phyloP scores from a whole-genome alignment of 176 grass and related monocot genomes.

The Eremochloa ophiuroides region DNA sequence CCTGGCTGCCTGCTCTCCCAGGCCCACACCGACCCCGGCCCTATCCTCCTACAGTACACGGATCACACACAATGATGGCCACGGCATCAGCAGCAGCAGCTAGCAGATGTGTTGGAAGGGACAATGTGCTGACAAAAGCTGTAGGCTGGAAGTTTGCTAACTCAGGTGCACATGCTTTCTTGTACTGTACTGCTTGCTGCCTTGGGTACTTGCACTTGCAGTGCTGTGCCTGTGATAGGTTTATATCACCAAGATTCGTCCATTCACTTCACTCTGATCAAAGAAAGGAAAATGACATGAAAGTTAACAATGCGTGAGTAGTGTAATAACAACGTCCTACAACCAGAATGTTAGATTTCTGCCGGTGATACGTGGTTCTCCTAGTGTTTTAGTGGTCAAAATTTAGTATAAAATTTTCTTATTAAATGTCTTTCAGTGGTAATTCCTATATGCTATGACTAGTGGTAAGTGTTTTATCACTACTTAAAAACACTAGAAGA shows the following conservation, averaged over 20 bases:
- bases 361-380: no score
- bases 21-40: background rate
- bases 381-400: no score
- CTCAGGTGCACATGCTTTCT: slow-evolving; percentile 27
- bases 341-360: no score
- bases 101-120: slow-evolving; percentile 19
- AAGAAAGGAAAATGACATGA: no score
- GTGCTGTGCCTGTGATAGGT: background rate
- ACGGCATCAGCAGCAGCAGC: background rate
- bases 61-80: slow-evolving; percentile 46
- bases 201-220: slow-evolving; percentile 16
- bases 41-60: slow-evolving; percentile 29
- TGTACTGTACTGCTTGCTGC: background rate
- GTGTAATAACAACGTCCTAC: background rate
- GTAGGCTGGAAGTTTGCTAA: slow-evolving; percentile 24
- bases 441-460: no score
- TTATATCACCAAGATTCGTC: background rate
- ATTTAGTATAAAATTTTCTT: no score
- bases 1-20: background rate
- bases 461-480: no score
- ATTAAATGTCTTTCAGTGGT: no score
- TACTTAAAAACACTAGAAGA: no score
- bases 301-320: background rate
- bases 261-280: background rate
- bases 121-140: slow-evolving; percentile 28